Conservation (phyloP, 2,329 filamentous ascomycete species). For the Ascochyta clinopodiicola region DNA sequence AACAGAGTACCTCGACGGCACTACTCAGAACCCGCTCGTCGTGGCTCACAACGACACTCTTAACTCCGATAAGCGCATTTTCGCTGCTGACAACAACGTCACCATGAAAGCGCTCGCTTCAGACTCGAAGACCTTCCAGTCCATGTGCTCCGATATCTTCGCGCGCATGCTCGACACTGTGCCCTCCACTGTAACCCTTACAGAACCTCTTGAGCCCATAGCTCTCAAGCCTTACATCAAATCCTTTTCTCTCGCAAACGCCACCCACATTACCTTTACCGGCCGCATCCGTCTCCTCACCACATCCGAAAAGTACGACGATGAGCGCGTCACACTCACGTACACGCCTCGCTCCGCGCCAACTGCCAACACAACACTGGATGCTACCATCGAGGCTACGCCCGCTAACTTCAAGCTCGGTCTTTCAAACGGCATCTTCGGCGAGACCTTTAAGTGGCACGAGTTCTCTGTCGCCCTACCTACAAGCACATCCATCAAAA, state of each 20-base stretch:
- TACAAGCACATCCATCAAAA: conserved; percentile 2
- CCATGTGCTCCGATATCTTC: conserved; percentile 26
- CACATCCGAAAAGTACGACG: neutral
- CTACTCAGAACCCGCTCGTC: conserved; percentile 37
- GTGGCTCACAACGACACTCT: conserved; percentile 36
- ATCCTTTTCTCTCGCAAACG: conserved; percentile 15
- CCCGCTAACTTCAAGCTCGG: conserved; percentile 3
- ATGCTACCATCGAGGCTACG: conserved; percentile 1
- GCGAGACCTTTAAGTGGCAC: conserved; percentile 13
- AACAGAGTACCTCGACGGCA: conserved; percentile 40
- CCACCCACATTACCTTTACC: conserved; percentile 20
- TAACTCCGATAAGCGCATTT: conserved; percentile 44
- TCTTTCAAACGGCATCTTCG: conserved; percentile 3
- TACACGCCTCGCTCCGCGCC: conserved; percentile 2
- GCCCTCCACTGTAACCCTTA: conserved; percentile 25
- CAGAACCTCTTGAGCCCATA: conserved; percentile 26
- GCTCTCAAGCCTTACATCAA: conserved; percentile 28
- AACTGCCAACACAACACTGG: conserved; percentile 1
- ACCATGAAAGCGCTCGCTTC: conserved; percentile 39
- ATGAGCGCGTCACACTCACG: conserved; percentile 8
- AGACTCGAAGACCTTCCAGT: conserved; percentile 26
- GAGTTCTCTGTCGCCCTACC: conserved; percentile 10
- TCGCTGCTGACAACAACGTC: conserved; percentile 36
- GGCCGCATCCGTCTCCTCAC: conserved; percentile 27
- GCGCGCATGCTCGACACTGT: conserved; percentile 31